Conservation (phyloP, 2,329 filamentous ascomycete genomes). For the Nigrospora sphaerica region DNA sequence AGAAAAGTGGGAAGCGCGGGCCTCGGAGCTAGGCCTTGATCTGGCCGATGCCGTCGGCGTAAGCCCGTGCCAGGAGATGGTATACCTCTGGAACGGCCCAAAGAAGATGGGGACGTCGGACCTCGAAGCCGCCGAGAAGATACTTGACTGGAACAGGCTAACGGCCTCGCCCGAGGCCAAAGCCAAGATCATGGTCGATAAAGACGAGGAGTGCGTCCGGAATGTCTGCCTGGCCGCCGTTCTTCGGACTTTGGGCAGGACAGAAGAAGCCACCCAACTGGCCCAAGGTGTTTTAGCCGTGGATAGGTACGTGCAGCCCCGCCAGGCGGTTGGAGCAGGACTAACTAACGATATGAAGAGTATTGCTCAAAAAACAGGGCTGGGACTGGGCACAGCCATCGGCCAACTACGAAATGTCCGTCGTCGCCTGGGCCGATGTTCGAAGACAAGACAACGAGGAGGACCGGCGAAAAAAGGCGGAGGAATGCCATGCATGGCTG, state of each 20-base stretch:
- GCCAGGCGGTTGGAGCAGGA: neutral
- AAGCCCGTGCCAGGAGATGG: slow-evolving; percentile 82
- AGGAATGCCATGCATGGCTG: slow-evolving; percentile 58
- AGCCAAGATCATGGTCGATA: slow-evolving; percentile 40
- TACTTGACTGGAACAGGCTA: slow-evolving; percentile 60
- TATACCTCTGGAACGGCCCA: slow-evolving; percentile 86
- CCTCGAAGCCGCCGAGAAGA: slow-evolving; percentile 54
- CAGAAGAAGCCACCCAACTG: slow-evolving; percentile 57
- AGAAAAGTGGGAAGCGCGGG: slow-evolving; percentile 77
- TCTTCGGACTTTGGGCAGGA: slow-evolving; percentile 54
- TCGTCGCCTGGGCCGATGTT: slow-evolving; percentile 69
- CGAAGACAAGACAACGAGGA: slow-evolving; percentile 25
- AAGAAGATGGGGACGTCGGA: slow-evolving; percentile 68
- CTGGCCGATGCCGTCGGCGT: slow-evolving; percentile 76
- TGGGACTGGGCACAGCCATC: slow-evolving; percentile 62
- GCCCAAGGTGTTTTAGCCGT: slow-evolving; percentile 60
- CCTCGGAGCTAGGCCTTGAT: slow-evolving; percentile 57
- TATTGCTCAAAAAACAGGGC: slow-evolving; percentile 45
- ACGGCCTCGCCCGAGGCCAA: slow-evolving; percentile 35
- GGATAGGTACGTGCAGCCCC: slow-evolving; percentile 41
- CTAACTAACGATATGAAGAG: slow-evolving; percentile 24
- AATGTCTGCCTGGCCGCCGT: slow-evolving; percentile 61
- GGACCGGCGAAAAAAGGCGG: slow-evolving; percentile 39
- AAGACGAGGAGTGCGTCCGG: slow-evolving; percentile 57
- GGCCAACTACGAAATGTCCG: slow-evolving; percentile 81